Conservation (phyloP, 2,329 filamentous ascomycete species). For the Penicillium thymicola region DNA sequence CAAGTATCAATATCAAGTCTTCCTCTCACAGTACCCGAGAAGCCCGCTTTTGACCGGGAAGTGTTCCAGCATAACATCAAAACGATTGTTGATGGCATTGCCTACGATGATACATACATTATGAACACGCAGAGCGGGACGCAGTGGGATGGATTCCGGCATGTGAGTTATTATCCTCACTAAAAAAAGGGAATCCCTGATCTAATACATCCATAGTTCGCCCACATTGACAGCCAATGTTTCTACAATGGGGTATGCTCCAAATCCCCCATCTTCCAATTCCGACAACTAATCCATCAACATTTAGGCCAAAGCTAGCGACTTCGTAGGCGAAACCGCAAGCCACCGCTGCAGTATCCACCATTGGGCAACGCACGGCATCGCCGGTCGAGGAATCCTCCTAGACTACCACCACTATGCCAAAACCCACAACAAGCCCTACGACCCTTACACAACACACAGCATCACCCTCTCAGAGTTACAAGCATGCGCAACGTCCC, state of each 20-base stretch:
- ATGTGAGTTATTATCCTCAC: conserved; percentile 30
- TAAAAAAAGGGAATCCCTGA: not conserved
- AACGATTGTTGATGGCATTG: conserved; percentile 32
- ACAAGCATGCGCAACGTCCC: conserved; percentile 55
- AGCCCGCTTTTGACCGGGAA: conserved; percentile 53
- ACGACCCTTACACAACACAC: conserved; percentile 52
- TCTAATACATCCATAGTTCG: conserved; percentile 28
- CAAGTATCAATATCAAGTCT: conserved; percentile 36
- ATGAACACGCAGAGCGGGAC: conserved; percentile 50
- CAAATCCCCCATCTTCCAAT: not conserved
- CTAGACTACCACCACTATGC: conserved; percentile 48
- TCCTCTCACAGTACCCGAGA: conserved; percentile 51
- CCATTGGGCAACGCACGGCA: conserved; percentile 42
- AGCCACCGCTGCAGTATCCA: conserved; percentile 44
- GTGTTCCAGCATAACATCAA: conserved; percentile 56
- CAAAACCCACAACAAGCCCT: conserved; percentile 49
- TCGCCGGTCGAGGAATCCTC: conserved; percentile 43
- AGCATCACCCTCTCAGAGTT: conserved; percentile 56
- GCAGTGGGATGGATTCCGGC: conserved; percentile 53
- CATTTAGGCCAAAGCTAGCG: conserved; percentile 32
- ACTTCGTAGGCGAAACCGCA: conserved; percentile 33
- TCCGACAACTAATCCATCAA: not conserved
- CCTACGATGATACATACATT: conserved; percentile 45
- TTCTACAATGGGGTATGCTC: conserved; percentile 42
- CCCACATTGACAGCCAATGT: conserved; percentile 35